Evolutionary conservation across 805 yeast genomes (phyloP), one percentile per base, ranked within the genome.

Genomic region (Torulaspora quercuum): DNA sequence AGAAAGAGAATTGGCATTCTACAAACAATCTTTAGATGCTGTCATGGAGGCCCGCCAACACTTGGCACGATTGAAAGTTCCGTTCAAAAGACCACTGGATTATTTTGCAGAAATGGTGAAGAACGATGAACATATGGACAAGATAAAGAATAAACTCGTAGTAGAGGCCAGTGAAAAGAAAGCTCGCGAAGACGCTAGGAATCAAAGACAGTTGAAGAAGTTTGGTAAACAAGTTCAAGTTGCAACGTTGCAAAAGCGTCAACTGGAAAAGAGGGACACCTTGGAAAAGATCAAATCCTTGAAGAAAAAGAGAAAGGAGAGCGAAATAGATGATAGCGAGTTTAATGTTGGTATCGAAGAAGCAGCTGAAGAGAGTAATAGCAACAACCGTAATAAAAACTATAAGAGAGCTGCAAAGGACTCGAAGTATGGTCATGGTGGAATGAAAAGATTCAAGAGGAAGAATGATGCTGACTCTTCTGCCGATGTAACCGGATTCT

Each of bases 91-190:
- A 63, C 99, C 99, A 23, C 68, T 76, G 54, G 98, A 92, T 61
- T 92, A 86, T 63, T 92, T 92, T 67, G 99, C 98, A 12, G 98
- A 92, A 66, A 92, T 92, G 98, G 85, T 88, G 42, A 92, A 92
- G 69, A 81, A 89, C 37, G 98, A 92, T 63, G 96, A 87, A 62
- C 99, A 92, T 64, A 92, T 92, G 98, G 96, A 87, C 57, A 85
- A 78, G 65, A 74, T 92, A 57, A 88, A 86, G 71, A 67, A 70
- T 55, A 87, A 85, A 64, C 72, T 90, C 51, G 71, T 88, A 28
- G 73, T 77, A 46, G 96, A 87, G 60, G 82, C 82, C 19, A 72
- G 81, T 39, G 83, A 82, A 61, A 86, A 86, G 77, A 84, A 82
- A 64, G 95, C 95, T 1, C 73, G 88, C 37, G 90, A 85, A 64